Evolutionary conservation across 441 rosid genomes (phyloP), one percentile per base, ranked within the genome.

Genomic region (Capsella rubella): DNA sequence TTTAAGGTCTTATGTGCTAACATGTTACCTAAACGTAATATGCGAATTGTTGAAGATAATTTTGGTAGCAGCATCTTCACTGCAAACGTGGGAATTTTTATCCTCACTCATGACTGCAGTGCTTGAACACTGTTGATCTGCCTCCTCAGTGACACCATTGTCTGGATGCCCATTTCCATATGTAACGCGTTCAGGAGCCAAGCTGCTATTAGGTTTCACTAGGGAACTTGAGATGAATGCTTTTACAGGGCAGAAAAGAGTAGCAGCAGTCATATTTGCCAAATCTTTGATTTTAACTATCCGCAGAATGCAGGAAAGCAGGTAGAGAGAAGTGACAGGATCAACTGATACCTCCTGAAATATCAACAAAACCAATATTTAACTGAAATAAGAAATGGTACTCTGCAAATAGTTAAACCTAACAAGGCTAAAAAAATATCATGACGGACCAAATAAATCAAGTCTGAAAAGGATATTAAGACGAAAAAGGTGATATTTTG

Each of bases 231-330:
- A 71, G 67, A 84, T 35, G 61, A 87, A 89, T 46, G 85, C 90
- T 76, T 87, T 92, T 4, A 83, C 71, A 11, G 89, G 89, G 80
- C 86, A 89, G 74, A 96, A 88, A 82, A 93, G 86, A 59, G 96
- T 91, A 79, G 95, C 97, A 77, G 98, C 95, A 85, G 92, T 83
- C 64, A 84, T 84, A 75, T 94, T 96, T 32, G 97, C 96, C 92
- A 94, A 79, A 83, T 96, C 99, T 84, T 88, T 96, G 82, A 92
- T 96, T 83, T 96, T 94, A 68, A 96, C 93, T 56, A 94, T 87
- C 80, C 86, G 93, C 81, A 96, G 81, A 84, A 96, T 94, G 96
- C 96, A 90, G 65, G 96, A 96, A 75, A 96, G 91, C 72, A 92
- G 80, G 83, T 93, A 94, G 74, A 96, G 84, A 64, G 97, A 92